Evolutionary conservation across 352 stramenopile genomes (phyloP).

Genomic region (Aphanomyces cochlioides): DNA sequence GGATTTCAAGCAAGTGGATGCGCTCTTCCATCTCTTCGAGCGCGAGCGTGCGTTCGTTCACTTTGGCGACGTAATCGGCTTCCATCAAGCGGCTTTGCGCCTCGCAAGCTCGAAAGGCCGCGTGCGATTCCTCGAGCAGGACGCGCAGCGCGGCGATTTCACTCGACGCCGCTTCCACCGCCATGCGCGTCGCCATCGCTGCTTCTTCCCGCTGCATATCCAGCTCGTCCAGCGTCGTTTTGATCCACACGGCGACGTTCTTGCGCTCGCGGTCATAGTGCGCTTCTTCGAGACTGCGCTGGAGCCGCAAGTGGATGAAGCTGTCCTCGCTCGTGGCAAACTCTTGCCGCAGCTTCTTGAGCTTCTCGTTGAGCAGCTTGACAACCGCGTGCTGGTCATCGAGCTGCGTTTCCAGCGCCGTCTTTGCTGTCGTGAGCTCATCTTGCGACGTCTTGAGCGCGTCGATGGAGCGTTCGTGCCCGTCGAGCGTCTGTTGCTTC

Average conservation of each 20-base stretch:
- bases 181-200: background rate
- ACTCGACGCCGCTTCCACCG: background rate
- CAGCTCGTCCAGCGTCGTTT: background rate
- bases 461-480: conserved; percentile 9
- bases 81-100: background rate
- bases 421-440: background rate
- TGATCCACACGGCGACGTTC: background rate
- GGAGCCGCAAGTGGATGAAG: background rate
- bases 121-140: conserved; percentile 4
- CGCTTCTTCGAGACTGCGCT: background rate
- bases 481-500: background rate
- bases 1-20: conserved; percentile 30
- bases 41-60: conserved; percentile 2
- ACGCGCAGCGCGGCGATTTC: background rate
- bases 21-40: conserved; percentile 25
- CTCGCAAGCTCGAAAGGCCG: background rate
- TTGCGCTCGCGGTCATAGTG: background rate
- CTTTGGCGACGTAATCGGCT: conserved; percentile 19
- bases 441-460: conserved; percentile 7
- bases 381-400: background rate
- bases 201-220: background rate
- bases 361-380: background rate
- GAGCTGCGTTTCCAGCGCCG: background rate
- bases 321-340: conserved; percentile 19
- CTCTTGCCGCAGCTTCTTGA: background rate